Percentiles rank a stretch among this genome's conserved stretches.
Conservation (phyloP, 768 basidiomycete species). For the Russula lepida region DNA sequence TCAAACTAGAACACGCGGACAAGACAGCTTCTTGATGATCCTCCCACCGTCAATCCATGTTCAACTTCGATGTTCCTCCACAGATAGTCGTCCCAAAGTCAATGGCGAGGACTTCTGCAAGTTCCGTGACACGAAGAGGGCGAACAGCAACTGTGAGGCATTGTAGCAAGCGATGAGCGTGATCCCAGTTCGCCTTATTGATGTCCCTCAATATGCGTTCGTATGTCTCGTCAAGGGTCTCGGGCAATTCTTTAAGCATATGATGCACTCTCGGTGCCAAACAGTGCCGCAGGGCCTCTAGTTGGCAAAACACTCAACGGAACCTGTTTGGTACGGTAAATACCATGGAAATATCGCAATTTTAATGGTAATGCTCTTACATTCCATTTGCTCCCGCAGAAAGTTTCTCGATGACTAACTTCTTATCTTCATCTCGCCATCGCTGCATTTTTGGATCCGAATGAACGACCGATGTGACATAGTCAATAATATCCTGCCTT, state of each 20-base stretch:
- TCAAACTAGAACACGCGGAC: not conserved
- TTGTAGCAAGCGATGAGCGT: not conserved
- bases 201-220: conserved; percentile 1
- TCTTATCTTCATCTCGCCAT: not conserved
- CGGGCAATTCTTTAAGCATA: not conserved
- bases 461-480: not conserved
- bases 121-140: not conserved
- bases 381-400: conserved; percentile 1
- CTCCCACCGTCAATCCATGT: not conserved
- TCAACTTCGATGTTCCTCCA: not conserved
- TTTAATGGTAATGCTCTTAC: not conserved
- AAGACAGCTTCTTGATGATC: not conserved
- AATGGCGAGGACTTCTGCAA: conserved; percentile 1
- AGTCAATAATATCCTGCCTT: not conserved
- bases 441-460: not conserved
- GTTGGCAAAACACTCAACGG: not conserved
- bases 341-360: too few species aligned
- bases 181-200: not conserved
- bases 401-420: not conserved
- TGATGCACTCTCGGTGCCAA: not conserved
- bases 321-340: not conserved
- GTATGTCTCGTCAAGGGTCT: not conserved
- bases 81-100: not conserved
- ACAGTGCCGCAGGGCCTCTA: not conserved
- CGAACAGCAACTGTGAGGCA: not conserved